Conservation (phyloP, 305 asterid species). For the Fraxinus baroniana region DNA sequence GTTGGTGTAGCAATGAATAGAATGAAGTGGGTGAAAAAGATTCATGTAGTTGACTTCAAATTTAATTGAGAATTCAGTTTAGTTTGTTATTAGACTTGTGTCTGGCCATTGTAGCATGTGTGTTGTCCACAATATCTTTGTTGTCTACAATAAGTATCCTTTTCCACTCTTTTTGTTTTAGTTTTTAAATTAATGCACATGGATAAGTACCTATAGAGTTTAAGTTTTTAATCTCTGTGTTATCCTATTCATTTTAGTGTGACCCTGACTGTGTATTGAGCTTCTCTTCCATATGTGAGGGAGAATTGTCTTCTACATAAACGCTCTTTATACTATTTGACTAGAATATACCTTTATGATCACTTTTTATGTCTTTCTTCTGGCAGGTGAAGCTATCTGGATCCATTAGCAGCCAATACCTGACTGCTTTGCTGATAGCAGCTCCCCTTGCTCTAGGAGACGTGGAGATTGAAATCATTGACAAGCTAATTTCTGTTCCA, state of each 20-base stretch:
- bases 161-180: neutral
- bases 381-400: conserved; percentile 97
- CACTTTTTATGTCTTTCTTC: conserved; percentile 5
- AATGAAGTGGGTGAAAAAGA: neutral
- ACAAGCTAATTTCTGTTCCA: conserved; percentile 91
- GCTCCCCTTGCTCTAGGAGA: conserved; percentile 93
- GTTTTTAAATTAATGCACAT: neutral
- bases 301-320: neutral
- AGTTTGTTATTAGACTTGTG: neutral
- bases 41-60: neutral
- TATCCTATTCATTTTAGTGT: neutral
- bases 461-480: conserved; percentile 87
- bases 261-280: neutral
- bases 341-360: neutral
- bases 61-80: neutral
- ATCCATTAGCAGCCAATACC: conserved; percentile 91
- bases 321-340: neutral
- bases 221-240: neutral
- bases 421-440: conserved; percentile 95
- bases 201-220: neutral
- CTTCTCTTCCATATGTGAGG: neutral
- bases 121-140: neutral
- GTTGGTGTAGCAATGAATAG: neutral
- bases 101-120: neutral
- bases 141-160: neutral